Percentiles rank a stretch among this genome's conserved stretches.
Evolutionary conservation across 208 protist genomes (phyloP).

Genomic region (Trypanosoma cruzi): DNA sequence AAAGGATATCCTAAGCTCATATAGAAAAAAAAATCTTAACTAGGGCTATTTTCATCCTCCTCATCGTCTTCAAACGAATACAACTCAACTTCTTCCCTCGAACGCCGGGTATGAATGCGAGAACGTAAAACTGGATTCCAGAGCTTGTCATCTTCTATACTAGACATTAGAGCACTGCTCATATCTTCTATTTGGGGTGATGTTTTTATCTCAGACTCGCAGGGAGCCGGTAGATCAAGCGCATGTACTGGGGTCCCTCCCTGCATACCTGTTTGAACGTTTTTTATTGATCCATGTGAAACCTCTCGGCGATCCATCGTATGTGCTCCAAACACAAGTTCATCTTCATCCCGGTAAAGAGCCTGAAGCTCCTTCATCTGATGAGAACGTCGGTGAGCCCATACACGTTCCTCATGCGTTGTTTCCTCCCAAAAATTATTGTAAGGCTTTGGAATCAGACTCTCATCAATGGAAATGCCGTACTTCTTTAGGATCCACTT

Average conservation of each 20-base stretch:
- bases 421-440: constrained; percentile 94
- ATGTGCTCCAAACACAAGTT: constrained; percentile 75
- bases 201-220: constrained; percentile 73
- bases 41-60: constrained; percentile 22
- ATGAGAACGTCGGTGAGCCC: constrained; percentile 84
- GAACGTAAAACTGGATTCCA: constrained; percentile 88
- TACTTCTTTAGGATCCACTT: constrained; percentile 91
- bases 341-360: constrained; percentile 79
- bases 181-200: constrained; percentile 80
- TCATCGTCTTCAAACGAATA: constrained; percentile 90
- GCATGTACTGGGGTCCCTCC: constrained; percentile 83
- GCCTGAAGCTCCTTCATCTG: constrained; percentile 90
- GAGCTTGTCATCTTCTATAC: constrained; percentile 90
- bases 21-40: constrained; percentile 1
- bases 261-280: constrained; percentile 81
- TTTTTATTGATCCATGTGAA: constrained; percentile 61
- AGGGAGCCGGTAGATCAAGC: constrained; percentile 75
- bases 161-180: constrained; percentile 89
- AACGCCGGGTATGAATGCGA: constrained; percentile 54
- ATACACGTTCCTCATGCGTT: constrained; percentile 88
- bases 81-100: constrained; percentile 65
- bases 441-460: constrained; percentile 81
- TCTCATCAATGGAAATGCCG: constrained; percentile 68
- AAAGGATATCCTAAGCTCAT: constrained; percentile 7
- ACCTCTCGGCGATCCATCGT: constrained; percentile 76